These are phyloP conservation scores for Aphanocladium album DNA, from an alignment of 2,329 filamentous ascomycete species.

Conservation along the genomic window DNA sequence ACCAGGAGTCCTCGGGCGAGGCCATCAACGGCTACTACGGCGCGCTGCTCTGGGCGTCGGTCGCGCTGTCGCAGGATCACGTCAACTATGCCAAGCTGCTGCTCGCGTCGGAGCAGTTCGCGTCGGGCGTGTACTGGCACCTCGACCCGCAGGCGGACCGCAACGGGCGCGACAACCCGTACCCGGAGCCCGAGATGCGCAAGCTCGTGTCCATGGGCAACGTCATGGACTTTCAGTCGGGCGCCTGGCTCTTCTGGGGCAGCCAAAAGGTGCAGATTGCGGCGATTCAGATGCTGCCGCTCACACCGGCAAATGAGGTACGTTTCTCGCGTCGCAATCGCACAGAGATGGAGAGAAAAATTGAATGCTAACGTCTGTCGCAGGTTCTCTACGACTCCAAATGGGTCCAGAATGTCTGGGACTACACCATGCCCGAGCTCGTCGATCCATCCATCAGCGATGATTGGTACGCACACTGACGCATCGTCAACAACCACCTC, in stretches of 20 bases:
- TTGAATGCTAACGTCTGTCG: neutral
- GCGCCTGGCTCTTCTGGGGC: constrained; percentile 19
- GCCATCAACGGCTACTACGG: constrained; percentile 24
- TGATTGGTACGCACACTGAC: constrained; percentile 15
- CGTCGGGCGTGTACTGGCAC: constrained; percentile 22
- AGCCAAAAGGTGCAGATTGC: constrained; percentile 6
- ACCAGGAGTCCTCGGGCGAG: constrained; percentile 24
- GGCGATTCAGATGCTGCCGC: constrained; percentile 6
- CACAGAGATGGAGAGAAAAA: too few relatives aligned
- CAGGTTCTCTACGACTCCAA: constrained; percentile 18
- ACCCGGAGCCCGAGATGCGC: constrained; percentile 19
- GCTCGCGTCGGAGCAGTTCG: constrained; percentile 21
- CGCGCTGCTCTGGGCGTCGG: constrained; percentile 21
- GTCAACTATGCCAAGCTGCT: constrained; percentile 22
- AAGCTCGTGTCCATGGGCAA: constrained; percentile 19
- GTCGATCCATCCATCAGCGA: constrained; percentile 19
- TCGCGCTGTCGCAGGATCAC: constrained; percentile 19
- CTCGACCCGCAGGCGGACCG: constrained; percentile 17
- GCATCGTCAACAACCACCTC: neutral
- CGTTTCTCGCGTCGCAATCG: neutral
- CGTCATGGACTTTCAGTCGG: constrained; percentile 21
- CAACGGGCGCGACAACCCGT: constrained; percentile 20
- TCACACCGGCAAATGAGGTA: constrained; percentile 7
- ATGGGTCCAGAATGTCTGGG: constrained; percentile 22
- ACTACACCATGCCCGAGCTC: constrained; percentile 19